These are phyloP conservation scores for Alternaria sp. DNA, from an alignment of 2,329 filamentous ascomycete genomes.

Conservation along the genomic window DNA sequence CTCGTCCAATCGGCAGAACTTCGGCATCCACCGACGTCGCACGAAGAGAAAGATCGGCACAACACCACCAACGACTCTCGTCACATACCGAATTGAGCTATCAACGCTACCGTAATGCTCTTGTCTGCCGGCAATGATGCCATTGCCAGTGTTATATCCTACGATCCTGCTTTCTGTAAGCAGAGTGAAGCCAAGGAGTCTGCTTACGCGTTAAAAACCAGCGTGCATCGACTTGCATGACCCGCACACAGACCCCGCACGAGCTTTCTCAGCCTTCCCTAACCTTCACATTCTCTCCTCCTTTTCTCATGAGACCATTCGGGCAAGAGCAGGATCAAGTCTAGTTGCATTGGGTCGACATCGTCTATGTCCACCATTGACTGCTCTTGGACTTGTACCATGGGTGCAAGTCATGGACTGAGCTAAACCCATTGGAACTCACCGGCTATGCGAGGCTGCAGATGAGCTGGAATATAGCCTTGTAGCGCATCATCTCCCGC, in stretches of 20 bases:
- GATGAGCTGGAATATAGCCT: not conserved
- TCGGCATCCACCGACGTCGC: slow-evolving; percentile 1
- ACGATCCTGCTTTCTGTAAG: not conserved
- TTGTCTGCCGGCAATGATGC: not conserved
- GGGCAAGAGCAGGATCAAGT: not conserved
- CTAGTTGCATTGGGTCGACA: too few species aligned
- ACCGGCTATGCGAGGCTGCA: slow-evolving; percentile 9
- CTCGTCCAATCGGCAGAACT: slow-evolving; percentile 5
- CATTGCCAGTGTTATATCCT: too few species aligned
- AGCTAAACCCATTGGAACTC: slow-evolving; percentile 11
- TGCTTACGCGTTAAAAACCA: not conserved
- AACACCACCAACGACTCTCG: slow-evolving; percentile 1
- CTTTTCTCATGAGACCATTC: not conserved
- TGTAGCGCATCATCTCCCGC: not conserved
- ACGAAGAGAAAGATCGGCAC: not conserved
- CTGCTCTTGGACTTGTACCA: not conserved
- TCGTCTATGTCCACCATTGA: slow-evolving; percentile 1
- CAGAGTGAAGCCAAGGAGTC: not conserved
- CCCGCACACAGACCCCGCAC: not conserved
- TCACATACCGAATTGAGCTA: not conserved
- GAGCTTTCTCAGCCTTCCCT: slow-evolving; percentile 1
- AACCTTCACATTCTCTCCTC: too few species aligned
- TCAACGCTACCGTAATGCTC: not conserved
- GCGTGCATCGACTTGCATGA: slow-evolving; percentile 1
- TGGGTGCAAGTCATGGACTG: not conserved